Evolutionary conservation across 306 rosid species (phyloP).

Genomic region (Gastrolobium villosum): DNA sequence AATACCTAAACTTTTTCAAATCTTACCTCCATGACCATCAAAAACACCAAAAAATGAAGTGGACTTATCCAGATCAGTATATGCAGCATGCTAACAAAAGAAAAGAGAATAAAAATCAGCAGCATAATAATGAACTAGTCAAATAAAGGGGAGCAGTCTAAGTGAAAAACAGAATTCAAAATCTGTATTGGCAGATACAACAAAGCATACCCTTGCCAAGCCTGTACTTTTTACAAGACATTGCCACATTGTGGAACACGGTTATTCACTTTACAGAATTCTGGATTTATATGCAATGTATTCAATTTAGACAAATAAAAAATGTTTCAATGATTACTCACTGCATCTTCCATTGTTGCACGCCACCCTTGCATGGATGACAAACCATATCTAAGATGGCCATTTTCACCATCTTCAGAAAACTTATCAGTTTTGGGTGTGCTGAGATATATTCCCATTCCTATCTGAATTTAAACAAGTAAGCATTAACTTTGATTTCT

Average conservation of each 20-base stretch:
- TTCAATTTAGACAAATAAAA: slow-evolving; percentile 30
- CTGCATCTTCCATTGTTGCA: slow-evolving; percentile 98
- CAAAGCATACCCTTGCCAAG: slow-evolving; percentile 19
- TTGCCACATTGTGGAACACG: slow-evolving; percentile 22
- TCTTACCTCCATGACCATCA: slow-evolving; percentile 99
- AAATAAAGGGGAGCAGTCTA: background rate
- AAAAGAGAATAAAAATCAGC: slow-evolving; percentile 35
- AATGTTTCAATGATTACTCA: slow-evolving; percentile 60
- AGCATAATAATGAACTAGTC: slow-evolving; percentile 18
- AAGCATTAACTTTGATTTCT: slow-evolving; percentile 11
- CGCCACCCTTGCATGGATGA: slow-evolving; percentile 99
- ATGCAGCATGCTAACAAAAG: slow-evolving; percentile 87
- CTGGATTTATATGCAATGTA: slow-evolving; percentile 26
- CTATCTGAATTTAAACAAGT: slow-evolving; percentile 49
- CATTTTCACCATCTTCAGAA: slow-evolving; percentile 91
- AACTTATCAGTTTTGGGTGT: slow-evolving; percentile 91
- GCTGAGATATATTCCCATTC: slow-evolving; percentile 95
- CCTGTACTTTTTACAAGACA: slow-evolving; percentile 37
- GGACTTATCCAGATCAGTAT: slow-evolving; percentile 84
- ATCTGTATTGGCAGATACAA: background rate
- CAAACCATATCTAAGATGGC: slow-evolving; percentile 76
- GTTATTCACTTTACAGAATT: slow-evolving; percentile 27
- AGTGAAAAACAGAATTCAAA: background rate
- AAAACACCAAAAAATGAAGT: slow-evolving; percentile 98
- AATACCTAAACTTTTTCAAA: slow-evolving; percentile 40